Percentiles rank a stretch among this genome's conserved stretches.
Evolutionary conservation across 2,329 filamentous ascomycete genomes (phyloP).

Genomic region (Talaromyces sp.): DNA sequence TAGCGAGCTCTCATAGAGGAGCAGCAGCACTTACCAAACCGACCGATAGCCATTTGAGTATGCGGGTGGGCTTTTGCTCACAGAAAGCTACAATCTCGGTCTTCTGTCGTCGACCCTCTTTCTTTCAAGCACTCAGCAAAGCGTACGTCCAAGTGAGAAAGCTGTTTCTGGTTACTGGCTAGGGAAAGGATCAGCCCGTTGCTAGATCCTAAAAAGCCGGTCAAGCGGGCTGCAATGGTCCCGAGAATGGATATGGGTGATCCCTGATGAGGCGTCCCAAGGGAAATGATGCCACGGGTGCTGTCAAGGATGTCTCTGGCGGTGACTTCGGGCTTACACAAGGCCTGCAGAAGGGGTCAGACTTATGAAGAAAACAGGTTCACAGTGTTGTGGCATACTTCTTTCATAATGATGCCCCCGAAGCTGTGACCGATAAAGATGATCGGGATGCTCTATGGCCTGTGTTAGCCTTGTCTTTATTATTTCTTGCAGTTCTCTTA

Average conservation of each 20-base stretch:
- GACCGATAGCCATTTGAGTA: neutral
- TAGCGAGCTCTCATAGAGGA: neutral
- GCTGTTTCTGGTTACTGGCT: neutral
- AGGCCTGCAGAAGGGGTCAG: conserved; percentile 1
- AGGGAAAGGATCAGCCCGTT: conserved; percentile 1
- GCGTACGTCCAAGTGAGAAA: conserved; percentile 1
- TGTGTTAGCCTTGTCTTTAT: conserved; percentile 2
- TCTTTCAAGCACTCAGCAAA: conserved; percentile 1
- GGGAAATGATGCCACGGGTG: conserved; percentile 8
- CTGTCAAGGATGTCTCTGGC: conserved; percentile 1
- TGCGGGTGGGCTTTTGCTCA: neutral
- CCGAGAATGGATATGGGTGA: conserved; percentile 3
- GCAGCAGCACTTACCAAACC: conserved; percentile 1
- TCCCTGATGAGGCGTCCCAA: conserved; percentile 6
- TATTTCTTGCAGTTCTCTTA: neutral
- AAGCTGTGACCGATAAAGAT: conserved; percentile 4
- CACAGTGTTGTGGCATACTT: neutral
- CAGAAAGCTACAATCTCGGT: conserved; percentile 3
- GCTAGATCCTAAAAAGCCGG: conserved; percentile 5
- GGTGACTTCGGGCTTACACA: conserved; percentile 1
- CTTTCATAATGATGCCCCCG: conserved; percentile 3
- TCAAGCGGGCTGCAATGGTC: conserved; percentile 1
- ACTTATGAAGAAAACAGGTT: neutral
- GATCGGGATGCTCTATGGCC: conserved; percentile 1
- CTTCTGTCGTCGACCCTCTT: conserved; percentile 2